phyloP scores from a whole-genome alignment of 2,329 filamentous ascomycete genomes.

The Colletotrichum paranaense region DNA sequence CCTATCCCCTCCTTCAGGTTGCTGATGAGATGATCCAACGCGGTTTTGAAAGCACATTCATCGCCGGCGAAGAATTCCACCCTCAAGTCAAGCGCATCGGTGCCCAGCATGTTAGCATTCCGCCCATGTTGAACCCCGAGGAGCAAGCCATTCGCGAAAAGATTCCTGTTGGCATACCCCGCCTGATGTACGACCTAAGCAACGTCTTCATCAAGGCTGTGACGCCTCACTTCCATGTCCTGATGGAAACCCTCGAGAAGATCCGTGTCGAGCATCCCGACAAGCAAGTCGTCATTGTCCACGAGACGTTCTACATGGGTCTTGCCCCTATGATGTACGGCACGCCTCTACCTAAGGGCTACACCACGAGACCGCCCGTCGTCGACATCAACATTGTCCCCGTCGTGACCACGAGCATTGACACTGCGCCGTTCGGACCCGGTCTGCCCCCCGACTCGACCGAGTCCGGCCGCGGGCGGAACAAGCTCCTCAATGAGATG shows the following conservation, averaged over 20 bases:
- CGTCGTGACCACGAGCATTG: constrained; percentile 49
- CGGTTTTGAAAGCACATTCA: constrained; percentile 56
- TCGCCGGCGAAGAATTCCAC: constrained; percentile 50
- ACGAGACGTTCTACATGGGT: constrained; percentile 53
- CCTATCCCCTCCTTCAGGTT: constrained; percentile 45
- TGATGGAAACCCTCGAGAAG: constrained; percentile 49
- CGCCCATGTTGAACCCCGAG: constrained; percentile 32
- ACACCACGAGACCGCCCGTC: constrained; percentile 45
- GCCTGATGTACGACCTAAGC: constrained; percentile 47
- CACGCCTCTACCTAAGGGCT: constrained; percentile 51
- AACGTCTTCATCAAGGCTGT: constrained; percentile 48
- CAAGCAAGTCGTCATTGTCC: constrained; percentile 55
- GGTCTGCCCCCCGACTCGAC: constrained; percentile 51
- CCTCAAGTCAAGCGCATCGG: constrained; percentile 49
- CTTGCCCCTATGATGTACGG: constrained; percentile 50
- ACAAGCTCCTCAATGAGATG: constrained; percentile 43
- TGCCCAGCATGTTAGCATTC: constrained; percentile 46
- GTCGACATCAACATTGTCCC: constrained; percentile 54
- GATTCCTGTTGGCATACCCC: constrained; percentile 39
- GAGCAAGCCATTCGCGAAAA: constrained; percentile 35
- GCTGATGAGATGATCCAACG: constrained; percentile 48
- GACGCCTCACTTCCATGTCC: constrained; percentile 44
- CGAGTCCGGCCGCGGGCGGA: constrained; percentile 48
- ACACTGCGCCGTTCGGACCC: constrained; percentile 51
- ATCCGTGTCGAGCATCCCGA: constrained; percentile 45